Base-by-base conservation (phyloP, 768 basidiomycete genomes). In the Suillus placidus region DNA sequence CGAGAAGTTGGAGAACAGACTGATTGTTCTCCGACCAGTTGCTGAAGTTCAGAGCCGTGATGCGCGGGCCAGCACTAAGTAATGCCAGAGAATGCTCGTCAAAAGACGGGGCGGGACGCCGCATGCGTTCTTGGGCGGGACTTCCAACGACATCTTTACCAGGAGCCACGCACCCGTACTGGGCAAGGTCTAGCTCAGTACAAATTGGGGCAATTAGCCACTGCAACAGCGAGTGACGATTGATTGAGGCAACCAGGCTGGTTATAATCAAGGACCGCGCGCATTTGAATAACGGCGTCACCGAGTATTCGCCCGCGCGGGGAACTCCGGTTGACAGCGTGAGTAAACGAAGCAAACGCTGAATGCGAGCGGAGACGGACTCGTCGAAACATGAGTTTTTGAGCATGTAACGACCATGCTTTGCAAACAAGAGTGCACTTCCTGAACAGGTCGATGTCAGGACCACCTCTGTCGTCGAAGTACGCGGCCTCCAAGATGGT, bases 1-100 rank as follows among this genome's bases (percentile, higher is more conserved):
- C 82, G 67, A 92, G 84, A 47, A 92, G 83, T 74, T 89, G 87
- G 56, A 81, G 77, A 61, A 91, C 77, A 18, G 83, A 78, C 47
- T 84, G 76, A 60, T 81, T 76, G 71, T 89, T 87, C 67, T 87
- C 84, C 13, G 90, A 87, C 89, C 88, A 91, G 72, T 92, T 92
- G 72, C 82, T 84, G 71, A 92, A 88, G 63, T 84, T 83, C 6
- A 92, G 80, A 6, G 76, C 72, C 37, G 82, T 78, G 67, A 87
- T 84, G 54, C 67, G 72, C 1, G 89, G 87, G n/a, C 86, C 88
- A 12, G 82, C 73, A 61, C 78, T 83, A 60, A 91, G 81, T 51
- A 84, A 73, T 20, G 82, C 75, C 38, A 90, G 74, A 3, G 85
- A 87, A 61, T 72, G 73, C 0, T 83, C 80, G 69, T 85, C 83